Conservation (phyloP, 2,329 filamentous ascomycete genomes). For the Zasmidium cellare region DNA sequence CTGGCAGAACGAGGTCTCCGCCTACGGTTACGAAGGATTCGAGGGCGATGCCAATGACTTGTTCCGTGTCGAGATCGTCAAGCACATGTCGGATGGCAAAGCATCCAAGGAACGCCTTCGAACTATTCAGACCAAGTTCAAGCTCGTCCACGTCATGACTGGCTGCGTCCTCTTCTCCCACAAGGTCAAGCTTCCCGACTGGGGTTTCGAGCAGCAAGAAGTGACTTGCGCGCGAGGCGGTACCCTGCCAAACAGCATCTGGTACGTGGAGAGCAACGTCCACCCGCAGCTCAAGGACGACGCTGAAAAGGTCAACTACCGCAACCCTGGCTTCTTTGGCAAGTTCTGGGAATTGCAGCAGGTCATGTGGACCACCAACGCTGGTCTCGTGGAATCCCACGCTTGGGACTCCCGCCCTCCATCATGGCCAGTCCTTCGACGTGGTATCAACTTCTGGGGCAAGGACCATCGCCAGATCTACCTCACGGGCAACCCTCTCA, state of each 20-base stretch:
- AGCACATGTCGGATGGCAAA: constrained; percentile 76
- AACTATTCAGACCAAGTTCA: constrained; percentile 96
- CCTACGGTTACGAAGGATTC: constrained; percentile 96
- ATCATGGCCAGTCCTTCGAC: constrained; percentile 87
- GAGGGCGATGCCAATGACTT: constrained; percentile 94
- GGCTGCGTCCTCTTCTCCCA: constrained; percentile 96
- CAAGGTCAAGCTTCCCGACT: constrained; percentile 97
- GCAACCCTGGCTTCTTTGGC: constrained; percentile 88
- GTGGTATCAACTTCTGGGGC: constrained; percentile 99
- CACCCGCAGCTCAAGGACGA: constrained; percentile 73
- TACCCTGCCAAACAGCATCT: constrained; percentile 92
- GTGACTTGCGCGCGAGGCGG: constrained; percentile 94
- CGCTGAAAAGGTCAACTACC: constrained; percentile 94
- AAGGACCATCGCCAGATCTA: constrained; percentile 93
- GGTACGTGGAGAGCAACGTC: constrained; percentile 91
- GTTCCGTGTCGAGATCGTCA: constrained; percentile 93
- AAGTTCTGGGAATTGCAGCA: constrained; percentile 97
- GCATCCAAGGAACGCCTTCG: constrained; percentile 81
- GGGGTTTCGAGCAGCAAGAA: constrained; percentile 97
- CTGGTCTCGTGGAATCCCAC: constrained; percentile 91
- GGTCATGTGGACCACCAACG: constrained; percentile 99
- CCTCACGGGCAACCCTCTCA: constrained; percentile 87
- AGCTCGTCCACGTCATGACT: constrained; percentile 92
- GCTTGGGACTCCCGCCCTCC: constrained; percentile 95
- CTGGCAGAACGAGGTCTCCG: constrained; percentile 59